Evolutionary conservation across 176 grass and related monocot genomes (phyloP), one percentile per base, ranked within the genome.

Genomic region (Guadua angustifolia): DNA sequence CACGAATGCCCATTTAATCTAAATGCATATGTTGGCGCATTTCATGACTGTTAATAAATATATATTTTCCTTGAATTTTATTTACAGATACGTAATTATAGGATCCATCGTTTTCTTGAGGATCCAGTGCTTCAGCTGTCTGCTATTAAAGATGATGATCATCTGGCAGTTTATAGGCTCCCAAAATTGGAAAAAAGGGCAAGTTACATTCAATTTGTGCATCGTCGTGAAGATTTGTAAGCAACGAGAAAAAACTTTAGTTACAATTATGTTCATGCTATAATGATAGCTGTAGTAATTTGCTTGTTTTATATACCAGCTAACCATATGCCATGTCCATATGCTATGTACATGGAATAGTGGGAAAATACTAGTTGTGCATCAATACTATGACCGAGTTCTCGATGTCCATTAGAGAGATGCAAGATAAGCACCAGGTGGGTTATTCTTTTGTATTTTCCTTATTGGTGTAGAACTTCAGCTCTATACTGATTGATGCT

Each of bases 341-440:
- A 45, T 86, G 47, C 62, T 77, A 47, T 69, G 60, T 67, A 86
- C 73, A 79, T 60, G 40, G 53, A 86, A 47, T 76, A 73, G 67
- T 51, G 36, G 52, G 84, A 72, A 61, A 47, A 35, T 61, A 82
- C 21, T 52, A 62, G 42, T 70, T n/a, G 75, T 75, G 66, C 11
- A 81, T 49, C 10, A 11, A 33, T 69, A 89, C 91, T 12, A 97
- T 97, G 94, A 97, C 94, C 1, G 94, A 97, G 73, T 97, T 93
- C 57, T 97, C 89, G 46, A 91, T 97, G 81, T 93, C 94, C 71
- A 97, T 97, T 59, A 84, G 91, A 58, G 94, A 97, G 89, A 93
- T 97, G 94, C 94, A 97, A 88, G 94, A 97, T 87, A 97, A 93
- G 69, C 62, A 88, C 82, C 84, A 97, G 79, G 94, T 97, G 36